These are phyloP conservation scores for Leptographium lundbergii DNA, from an alignment of 2,329 filamentous ascomycete species.

Conservation along the genomic window DNA sequence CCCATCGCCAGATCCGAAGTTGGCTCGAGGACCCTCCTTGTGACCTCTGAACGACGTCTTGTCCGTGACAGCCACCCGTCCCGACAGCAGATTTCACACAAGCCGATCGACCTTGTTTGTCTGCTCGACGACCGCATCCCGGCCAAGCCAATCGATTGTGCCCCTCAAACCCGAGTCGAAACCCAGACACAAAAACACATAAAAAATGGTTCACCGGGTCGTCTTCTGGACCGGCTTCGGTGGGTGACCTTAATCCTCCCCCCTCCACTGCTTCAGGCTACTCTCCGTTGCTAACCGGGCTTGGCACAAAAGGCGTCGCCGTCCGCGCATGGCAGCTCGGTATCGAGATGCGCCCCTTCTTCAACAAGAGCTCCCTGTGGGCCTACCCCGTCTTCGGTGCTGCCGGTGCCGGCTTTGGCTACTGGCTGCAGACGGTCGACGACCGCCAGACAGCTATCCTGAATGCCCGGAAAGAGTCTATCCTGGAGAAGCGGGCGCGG, in stretches of 20 bases:
- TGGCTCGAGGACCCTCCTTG: not conserved
- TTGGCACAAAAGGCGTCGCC: conserved; percentile 55
- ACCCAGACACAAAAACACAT: not conserved
- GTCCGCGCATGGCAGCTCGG: conserved; percentile 94
- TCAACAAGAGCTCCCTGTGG: conserved; percentile 74
- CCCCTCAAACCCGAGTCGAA: not conserved
- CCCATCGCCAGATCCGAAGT: conserved; percentile 9
- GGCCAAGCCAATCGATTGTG: not conserved
- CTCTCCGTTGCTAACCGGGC: not conserved
- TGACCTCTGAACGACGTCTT: not conserved
- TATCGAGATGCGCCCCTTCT: conserved; percentile 94
- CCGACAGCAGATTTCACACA: not conserved
- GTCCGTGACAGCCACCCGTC: not conserved
- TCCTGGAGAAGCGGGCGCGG: conserved; percentile 83
- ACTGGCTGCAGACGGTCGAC: conserved; percentile 91
- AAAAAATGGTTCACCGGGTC: conserved; percentile 49
- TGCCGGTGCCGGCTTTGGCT: conserved; percentile 83
- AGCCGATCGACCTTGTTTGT: not conserved
- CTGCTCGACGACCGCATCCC: not conserved
- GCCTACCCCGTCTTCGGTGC: conserved; percentile 82
- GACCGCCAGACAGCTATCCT: conserved; percentile 67
- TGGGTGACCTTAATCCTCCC: conserved; percentile 37
- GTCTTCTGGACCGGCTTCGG: conserved; percentile 88
- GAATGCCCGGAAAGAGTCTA: conserved; percentile 60
- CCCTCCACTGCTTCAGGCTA: not conserved